phyloP scores from a whole-genome alignment of 805 yeast species.

The Saccharomycopsis fermentans region DNA sequence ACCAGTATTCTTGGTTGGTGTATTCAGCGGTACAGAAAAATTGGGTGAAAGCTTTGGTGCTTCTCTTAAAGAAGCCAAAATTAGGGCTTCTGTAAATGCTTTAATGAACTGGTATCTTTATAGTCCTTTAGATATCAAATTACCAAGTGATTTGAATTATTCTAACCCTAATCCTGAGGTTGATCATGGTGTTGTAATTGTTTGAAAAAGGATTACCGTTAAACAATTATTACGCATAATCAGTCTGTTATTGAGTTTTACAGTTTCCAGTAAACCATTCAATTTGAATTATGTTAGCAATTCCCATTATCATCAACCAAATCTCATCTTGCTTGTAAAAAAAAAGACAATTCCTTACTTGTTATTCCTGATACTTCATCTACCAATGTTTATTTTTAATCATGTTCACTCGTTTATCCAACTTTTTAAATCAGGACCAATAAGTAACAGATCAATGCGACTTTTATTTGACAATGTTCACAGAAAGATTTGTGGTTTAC shows the following conservation, averaged over 20 bases:
- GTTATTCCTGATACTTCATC: background rate
- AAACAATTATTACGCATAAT: background rate
- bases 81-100: constrained; percentile 85
- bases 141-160: constrained; percentile 49
- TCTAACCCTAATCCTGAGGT: constrained; percentile 29
- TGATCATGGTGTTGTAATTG: constrained; percentile 37
- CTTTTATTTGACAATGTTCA: too few species aligned
- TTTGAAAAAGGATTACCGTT: constrained; percentile 21
- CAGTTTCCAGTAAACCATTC: background rate
- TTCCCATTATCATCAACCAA: background rate
- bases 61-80: constrained; percentile 81
- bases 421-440: too few species aligned
- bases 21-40: constrained; percentile 71
- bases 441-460: too few species aligned
- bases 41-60: constrained; percentile 94
- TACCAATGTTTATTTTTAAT: too few species aligned
- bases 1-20: constrained; percentile 87
- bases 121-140: constrained; percentile 55
- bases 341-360: background rate
- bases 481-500: too few species aligned
- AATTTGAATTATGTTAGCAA: background rate
- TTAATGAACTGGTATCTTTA: constrained; percentile 88
- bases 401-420: too few species aligned
- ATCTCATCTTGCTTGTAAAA: background rate
- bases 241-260: background rate